Conservation (phyloP, 2,329 filamentous ascomycete genomes). For the Ophiostoma perfectum region DNA sequence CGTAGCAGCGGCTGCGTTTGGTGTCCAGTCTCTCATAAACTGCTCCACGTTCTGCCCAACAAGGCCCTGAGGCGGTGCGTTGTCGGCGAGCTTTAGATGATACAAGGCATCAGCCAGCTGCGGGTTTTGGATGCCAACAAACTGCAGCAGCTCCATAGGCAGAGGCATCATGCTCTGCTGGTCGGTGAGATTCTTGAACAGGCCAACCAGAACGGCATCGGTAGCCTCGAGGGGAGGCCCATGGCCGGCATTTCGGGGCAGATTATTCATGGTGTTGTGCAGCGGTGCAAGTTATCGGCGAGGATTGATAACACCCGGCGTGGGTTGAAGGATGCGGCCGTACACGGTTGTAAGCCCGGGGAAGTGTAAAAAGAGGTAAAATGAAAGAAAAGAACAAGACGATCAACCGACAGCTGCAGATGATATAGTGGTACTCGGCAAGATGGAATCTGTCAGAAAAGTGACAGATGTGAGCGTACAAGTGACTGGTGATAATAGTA, state of each 20-base stretch:
- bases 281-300: not conserved
- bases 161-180: conserved; percentile 1
- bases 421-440: not conserved
- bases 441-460: not conserved
- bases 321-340: not conserved
- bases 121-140: not conserved
- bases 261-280: not conserved
- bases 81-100: not conserved
- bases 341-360: not conserved
- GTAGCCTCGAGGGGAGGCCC: not conserved
- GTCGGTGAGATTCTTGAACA: not conserved
- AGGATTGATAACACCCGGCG: not conserved
- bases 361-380: conserved; percentile 3
- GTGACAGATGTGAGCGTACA: not conserved
- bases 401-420: not conserved
- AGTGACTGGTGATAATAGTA: not conserved
- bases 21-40: not conserved
- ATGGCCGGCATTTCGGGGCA: not conserved
- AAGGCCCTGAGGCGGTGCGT: not conserved
- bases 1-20: not conserved
- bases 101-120: not conserved
- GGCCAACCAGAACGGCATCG: not conserved
- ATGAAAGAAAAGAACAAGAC: not conserved
- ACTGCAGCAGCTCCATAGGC: not conserved
- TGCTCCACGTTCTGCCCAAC: not conserved